phyloP scores from a whole-genome alignment of 208 protist genomes.

The Acanthamoeba lenticulata region DNA sequence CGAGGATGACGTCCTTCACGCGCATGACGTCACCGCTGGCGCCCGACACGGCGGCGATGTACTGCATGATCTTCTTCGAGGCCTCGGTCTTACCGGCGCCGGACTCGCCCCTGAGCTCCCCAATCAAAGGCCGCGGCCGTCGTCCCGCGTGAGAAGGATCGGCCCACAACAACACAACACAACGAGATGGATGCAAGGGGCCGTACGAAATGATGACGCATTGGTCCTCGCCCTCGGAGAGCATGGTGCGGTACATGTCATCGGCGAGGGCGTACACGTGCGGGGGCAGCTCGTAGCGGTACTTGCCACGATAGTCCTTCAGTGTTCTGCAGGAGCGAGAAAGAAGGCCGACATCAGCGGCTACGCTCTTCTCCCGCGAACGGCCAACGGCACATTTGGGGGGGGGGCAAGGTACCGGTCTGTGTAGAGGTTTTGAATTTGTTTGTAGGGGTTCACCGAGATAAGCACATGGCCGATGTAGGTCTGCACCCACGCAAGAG shows the following conservation, averaged over 20 bases:
- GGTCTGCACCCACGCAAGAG: constrained; percentile 81
- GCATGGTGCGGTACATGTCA: constrained; percentile 89
- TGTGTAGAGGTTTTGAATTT: background rate
- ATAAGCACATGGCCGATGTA: constrained; percentile 93
- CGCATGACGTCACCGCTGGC: constrained; percentile 89
- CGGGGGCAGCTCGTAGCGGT: constrained; percentile 79
- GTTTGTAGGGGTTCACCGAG: constrained; percentile 90
- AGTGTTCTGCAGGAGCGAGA: background rate
- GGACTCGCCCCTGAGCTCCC: constrained; percentile 90
- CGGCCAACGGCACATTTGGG: background rate
- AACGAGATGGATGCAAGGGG: background rate
- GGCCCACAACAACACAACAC: background rate
- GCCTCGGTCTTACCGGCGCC: constrained; percentile 97
- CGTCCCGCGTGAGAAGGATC: too few relatives aligned
- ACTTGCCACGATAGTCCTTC: constrained; percentile 51
- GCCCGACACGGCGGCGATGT: constrained; percentile 92
- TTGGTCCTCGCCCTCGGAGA: constrained; percentile 91
- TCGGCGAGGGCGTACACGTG: constrained; percentile 91
- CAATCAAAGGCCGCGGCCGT: background rate
- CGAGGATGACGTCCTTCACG: constrained; percentile 94
- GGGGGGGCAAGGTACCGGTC: background rate
- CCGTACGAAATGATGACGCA: constrained; percentile 92
- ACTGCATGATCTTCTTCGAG: constrained; percentile 95
- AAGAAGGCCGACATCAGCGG: background rate
- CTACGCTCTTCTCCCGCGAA: background rate